A percentile compares a stretch with the other conserved stretches of the same genome.
Conservation (phyloP, 345 rosid genomes). For the Citrus cavaleriei region DNA sequence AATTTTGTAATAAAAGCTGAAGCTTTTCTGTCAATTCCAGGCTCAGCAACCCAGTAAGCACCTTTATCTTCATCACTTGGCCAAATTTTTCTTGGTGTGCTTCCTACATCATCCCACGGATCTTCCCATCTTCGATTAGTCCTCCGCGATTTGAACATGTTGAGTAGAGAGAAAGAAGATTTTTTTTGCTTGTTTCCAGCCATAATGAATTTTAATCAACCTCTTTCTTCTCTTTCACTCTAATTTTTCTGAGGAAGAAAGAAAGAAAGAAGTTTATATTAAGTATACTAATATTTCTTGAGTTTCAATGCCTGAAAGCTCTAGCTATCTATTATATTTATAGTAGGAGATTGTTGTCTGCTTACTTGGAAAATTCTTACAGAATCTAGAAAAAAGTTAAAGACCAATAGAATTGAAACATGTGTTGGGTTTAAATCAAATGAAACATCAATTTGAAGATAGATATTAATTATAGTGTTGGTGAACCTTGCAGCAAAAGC, state of each 20-base stretch:
- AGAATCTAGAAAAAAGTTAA: background rate
- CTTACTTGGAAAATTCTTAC: background rate
- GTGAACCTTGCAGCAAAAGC: background rate
- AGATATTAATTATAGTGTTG: background rate
- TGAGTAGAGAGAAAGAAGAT: conserved; percentile 25
- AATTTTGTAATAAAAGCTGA: conserved; percentile 50
- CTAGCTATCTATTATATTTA: background rate
- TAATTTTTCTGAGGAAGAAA: background rate
- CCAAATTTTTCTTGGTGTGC: conserved; percentile 17
- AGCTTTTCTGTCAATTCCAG: conserved; percentile 40
- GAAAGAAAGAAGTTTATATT: background rate
- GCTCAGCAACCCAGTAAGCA: conserved; percentile 35
- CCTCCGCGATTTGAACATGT: conserved; percentile 37
- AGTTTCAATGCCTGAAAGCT: background rate
- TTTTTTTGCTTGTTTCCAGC: conserved; percentile 33
- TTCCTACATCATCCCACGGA: conserved; percentile 5
- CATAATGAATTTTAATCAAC: conserved; percentile 9
- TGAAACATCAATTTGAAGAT: background rate
- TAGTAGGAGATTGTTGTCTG: background rate
- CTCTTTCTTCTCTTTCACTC: no score
- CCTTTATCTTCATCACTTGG: conserved; percentile 41
- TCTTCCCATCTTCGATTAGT: conserved; percentile 19
- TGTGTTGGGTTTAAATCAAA: background rate
- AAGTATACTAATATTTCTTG: background rate
- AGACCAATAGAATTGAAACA: background rate